Evolutionary conservation across 2,329 filamentous ascomycete species (phyloP).

Genomic region (Penicillium vulpinum): DNA sequence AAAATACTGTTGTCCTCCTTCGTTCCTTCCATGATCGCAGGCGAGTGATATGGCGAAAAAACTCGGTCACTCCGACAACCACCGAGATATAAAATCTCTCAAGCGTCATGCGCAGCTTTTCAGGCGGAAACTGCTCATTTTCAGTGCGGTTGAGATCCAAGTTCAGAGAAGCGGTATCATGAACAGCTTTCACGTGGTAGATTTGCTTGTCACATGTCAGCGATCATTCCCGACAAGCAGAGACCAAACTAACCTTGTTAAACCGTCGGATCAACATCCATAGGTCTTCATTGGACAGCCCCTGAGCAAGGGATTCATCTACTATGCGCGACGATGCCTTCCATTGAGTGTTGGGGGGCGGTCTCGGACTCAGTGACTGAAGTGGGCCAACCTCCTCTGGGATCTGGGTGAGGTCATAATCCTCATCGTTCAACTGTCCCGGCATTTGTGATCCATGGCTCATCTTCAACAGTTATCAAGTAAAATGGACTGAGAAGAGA

Average conservation of each 20-base stretch:
- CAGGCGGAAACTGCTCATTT: constrained; percentile 79
- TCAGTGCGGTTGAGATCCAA: constrained; percentile 79
- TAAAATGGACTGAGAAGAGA: background rate
- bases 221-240: background rate
- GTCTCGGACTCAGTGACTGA: constrained; percentile 9
- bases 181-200: constrained; percentile 69
- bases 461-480: constrained; percentile 7
- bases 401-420: constrained; percentile 2
- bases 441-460: constrained; percentile 12
- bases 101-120: constrained; percentile 74
- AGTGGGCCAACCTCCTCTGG: constrained; percentile 11
- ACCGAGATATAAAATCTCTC: constrained; percentile 83
- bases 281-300: constrained; percentile 69
- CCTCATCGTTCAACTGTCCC: constrained; percentile 12
- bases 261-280: constrained; percentile 73
- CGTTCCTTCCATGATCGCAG: constrained; percentile 78
- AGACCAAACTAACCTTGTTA: constrained; percentile 59
- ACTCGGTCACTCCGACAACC: constrained; percentile 63
- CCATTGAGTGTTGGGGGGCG: constrained; percentile 18
- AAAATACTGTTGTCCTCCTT: constrained; percentile 67
- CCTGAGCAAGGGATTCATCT: constrained; percentile 59
- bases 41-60: constrained; percentile 71
- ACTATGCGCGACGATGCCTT: constrained; percentile 18
- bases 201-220: constrained; percentile 55
- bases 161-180: constrained; percentile 60